Evolutionary conservation across 208 protist genomes (phyloP), one percentile per base, ranked within the genome.

Genomic region (Acanthamoeba sp.): DNA sequence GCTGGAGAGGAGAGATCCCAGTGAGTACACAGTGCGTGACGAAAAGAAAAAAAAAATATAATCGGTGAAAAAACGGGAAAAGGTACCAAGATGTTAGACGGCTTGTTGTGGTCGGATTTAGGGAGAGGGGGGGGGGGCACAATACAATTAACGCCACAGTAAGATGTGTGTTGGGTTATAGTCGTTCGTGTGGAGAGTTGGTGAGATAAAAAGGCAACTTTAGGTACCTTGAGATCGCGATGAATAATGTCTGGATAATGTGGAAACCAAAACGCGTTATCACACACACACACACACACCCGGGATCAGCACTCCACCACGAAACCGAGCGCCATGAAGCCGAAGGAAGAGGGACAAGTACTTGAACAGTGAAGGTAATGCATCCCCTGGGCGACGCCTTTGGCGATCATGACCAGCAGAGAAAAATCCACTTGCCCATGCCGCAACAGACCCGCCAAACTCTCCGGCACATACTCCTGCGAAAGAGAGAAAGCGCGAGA

Each of bases 331-430:
- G 14, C 66, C 66, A 38, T 29, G 36, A 82, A 16, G 36, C 20
- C 6, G n/a, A n/a, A 36, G 7, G 34, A 55, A 34, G 42, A 55
- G 48, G 38, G 42, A 6, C 24, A 9, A 27, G 42, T 55, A 85
- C 76, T 85, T 5, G 76, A 85, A n/a, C 76, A 85, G 76, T 85
- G 76, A 14, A 85, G 76, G 48, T 85, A 85, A 34, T 85, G 76
- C 76, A 85, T 85, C 18, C 76, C 76, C 48, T 85, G 76, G 0
- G 76, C 76, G 38, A 85, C 55, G 38, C 76, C 76, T 40, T 85
- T 85, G 48, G 76, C 76, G 38, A 85, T 85, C 76, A 85, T 85
- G 27, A 85, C 42, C 24, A 85, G 76, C 76, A 55, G 27, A 24
- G 76, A 85, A 24, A 29, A n/a, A 22, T 85, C 76, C 22, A 85